Evolutionary conservation across 2,329 filamentous ascomycete genomes (phyloP).

Genomic region (Ceratocystis huliohia): DNA sequence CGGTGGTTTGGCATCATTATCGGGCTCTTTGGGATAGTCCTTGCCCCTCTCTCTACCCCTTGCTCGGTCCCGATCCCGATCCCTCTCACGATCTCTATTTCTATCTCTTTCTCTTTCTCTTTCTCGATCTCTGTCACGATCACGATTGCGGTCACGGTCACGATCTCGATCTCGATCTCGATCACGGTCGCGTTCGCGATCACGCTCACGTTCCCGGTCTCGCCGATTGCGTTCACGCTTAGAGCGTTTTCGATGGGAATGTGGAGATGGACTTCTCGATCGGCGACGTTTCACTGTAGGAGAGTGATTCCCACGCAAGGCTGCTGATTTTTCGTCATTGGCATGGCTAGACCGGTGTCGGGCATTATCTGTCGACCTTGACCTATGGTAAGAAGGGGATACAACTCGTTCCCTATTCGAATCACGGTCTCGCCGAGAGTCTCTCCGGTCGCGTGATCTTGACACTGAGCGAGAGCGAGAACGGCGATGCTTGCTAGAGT

Average conservation of each 20-base stretch:
- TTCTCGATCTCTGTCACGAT: constrained; percentile 12
- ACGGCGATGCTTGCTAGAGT: not conserved
- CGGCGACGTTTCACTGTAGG: constrained; percentile 18
- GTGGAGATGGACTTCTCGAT: constrained; percentile 17
- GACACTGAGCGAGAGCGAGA: constrained; percentile 9
- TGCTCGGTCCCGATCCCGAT: not conserved
- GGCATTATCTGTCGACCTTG: constrained; percentile 4
- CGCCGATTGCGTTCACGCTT: constrained; percentile 8
- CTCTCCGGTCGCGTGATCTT: constrained; percentile 7
- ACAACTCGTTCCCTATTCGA: not conserved
- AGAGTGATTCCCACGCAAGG: constrained; percentile 14
- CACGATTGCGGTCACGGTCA: not conserved
- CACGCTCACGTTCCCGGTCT: constrained; percentile 9
- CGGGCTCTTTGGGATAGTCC: not conserved
- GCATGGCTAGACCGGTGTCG: constrained; percentile 6
- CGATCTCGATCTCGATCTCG: constrained; percentile 5
- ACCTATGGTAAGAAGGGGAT: constrained; percentile 12
- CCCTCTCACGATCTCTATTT: not conserved
- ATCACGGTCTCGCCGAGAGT: constrained; percentile 9
- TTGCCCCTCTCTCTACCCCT: not conserved
- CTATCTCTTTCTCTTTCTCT: constrained; percentile 9
- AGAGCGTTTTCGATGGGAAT: constrained; percentile 10
- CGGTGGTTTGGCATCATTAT: constrained; percentile 10
- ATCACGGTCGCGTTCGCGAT: constrained; percentile 1
- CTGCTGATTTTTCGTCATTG: constrained; percentile 7